Evolutionary conservation across 768 basidiomycete species (phyloP).

Genomic region (Tulasnella calospora): DNA sequence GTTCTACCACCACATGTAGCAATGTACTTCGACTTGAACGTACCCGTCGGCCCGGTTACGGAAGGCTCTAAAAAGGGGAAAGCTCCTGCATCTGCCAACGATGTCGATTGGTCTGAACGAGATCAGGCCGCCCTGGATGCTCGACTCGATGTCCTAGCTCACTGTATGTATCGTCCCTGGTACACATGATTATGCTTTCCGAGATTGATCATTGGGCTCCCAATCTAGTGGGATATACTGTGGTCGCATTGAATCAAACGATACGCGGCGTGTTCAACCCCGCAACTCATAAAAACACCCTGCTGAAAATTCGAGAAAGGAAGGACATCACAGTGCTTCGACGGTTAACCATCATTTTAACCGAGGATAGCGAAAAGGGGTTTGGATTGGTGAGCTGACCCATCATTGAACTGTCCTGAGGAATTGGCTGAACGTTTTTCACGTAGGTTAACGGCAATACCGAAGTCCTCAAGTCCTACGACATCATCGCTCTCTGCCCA

Average conservation of each 20-base stretch:
- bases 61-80: slow-evolving; percentile 2
- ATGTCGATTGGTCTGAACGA: slow-evolving; percentile 23
- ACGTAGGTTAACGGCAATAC: slow-evolving; percentile 66
- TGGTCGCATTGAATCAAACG: slow-evolving; percentile 71
- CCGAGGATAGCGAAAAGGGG: slow-evolving; percentile 81
- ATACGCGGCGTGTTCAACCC: slow-evolving; percentile 67
- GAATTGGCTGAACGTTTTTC: not conserved
- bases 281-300: slow-evolving; percentile 60
- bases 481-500: slow-evolving; percentile 70
- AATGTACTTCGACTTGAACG: slow-evolving; percentile 30
- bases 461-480: slow-evolving; percentile 58
- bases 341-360: slow-evolving; percentile 71
- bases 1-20: not conserved
- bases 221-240: slow-evolving; percentile 77
- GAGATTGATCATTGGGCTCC: not conserved
- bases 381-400: slow-evolving; percentile 60
- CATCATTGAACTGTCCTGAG: not conserved
- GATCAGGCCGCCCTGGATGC: slow-evolving; percentile 25
- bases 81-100: not conserved
- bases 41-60: slow-evolving; percentile 27
- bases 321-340: slow-evolving; percentile 63
- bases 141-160: slow-evolving; percentile 13
- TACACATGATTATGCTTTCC: not conserved
- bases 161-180: not conserved
- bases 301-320: slow-evolving; percentile 61